phyloP scores from a whole-genome alignment of 495 filamentous ascomycete genomes.

The Patellaria atrata region DNA sequence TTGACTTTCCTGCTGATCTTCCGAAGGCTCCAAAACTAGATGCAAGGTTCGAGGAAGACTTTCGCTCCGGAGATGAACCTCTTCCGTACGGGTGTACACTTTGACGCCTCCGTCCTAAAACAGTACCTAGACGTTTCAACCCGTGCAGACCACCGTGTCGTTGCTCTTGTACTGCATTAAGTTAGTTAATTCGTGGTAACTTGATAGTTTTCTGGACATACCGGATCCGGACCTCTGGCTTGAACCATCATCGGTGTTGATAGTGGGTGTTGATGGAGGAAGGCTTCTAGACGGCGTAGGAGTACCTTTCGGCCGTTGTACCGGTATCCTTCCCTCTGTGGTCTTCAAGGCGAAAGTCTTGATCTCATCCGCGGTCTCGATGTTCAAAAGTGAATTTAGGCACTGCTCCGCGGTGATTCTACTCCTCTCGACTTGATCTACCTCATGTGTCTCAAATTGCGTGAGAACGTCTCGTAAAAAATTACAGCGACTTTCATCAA shows the following conservation, averaged over 20 bases:
- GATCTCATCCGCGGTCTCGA: constrained; percentile 80
- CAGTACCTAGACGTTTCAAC: constrained; percentile 29
- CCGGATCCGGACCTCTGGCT: constrained; percentile 26
- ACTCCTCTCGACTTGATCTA: constrained; percentile 70
- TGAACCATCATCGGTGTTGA: constrained; percentile 17
- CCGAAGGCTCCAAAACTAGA: constrained; percentile 15
- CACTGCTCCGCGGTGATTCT: constrained; percentile 66
- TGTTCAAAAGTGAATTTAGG: constrained; percentile 70
- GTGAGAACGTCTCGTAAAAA: constrained; percentile 86
- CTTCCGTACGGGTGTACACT: constrained; percentile 25
- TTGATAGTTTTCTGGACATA: constrained; percentile 3
- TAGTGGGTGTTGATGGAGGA: constrained; percentile 11
- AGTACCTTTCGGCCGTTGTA: constrained; percentile 15
- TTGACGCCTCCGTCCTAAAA: constrained; percentile 23
- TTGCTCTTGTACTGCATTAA: constrained; percentile 19
- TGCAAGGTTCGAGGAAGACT: constrained; percentile 20
- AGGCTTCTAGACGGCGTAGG: constrained; percentile 13
- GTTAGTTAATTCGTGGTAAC: constrained; percentile 9
- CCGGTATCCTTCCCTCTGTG: constrained; percentile 17
- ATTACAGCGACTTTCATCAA: constrained; percentile 81
- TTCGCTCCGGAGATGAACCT: constrained; percentile 24
- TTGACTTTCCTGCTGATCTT: constrained; percentile 12
- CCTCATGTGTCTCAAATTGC: constrained; percentile 82
- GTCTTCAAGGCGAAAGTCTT: constrained; percentile 59
- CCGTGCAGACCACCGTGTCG: constrained; percentile 23